phyloP scores from a whole-genome alignment of 257 asterid genomes.

The Jacaranda mimosifolia region DNA sequence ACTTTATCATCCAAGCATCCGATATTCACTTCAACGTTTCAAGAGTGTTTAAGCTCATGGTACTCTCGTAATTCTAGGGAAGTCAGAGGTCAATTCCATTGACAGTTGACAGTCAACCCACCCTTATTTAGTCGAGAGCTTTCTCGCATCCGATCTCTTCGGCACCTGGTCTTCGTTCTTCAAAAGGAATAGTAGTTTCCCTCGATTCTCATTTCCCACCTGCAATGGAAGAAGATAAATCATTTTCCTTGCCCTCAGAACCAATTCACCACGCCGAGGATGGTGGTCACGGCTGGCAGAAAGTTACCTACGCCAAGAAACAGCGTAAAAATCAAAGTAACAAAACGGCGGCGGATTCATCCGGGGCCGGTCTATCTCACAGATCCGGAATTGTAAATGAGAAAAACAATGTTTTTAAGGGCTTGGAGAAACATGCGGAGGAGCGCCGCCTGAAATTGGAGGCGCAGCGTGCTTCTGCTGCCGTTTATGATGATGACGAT shows the following conservation, averaged over 20 bases:
- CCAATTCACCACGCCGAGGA: constrained; percentile 42
- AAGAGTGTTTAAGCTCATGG: no score
- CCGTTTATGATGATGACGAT: constrained; percentile 48
- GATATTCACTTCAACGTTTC: no score
- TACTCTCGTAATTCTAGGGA: no score
- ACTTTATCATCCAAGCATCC: no score
- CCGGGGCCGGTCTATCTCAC: constrained; percentile 41
- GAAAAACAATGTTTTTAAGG: constrained; percentile 53
- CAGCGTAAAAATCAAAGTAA: constrained; percentile 54
- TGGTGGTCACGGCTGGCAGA: constrained; percentile 65
- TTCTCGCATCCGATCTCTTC: constrained; percentile 28
- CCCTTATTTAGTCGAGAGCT: constrained; percentile 17
- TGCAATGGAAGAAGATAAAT: constrained; percentile 61
- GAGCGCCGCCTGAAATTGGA: constrained; percentile 75
- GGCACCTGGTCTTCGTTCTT: constrained; percentile 10
- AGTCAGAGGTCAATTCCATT: constrained; percentile 8
- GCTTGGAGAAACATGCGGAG: constrained; percentile 80
- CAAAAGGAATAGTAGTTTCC: not conserved
- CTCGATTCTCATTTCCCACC: not conserved
- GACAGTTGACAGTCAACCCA: constrained; percentile 6
- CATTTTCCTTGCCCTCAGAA: constrained; percentile 40
- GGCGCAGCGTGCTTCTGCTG: constrained; percentile 64
- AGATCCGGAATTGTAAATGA: constrained; percentile 54
- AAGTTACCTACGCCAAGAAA: constrained; percentile 64
- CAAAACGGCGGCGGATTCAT: constrained; percentile 42